Conservation (phyloP, 2,329 filamentous ascomycete genomes). For the Penicillium italicum region DNA sequence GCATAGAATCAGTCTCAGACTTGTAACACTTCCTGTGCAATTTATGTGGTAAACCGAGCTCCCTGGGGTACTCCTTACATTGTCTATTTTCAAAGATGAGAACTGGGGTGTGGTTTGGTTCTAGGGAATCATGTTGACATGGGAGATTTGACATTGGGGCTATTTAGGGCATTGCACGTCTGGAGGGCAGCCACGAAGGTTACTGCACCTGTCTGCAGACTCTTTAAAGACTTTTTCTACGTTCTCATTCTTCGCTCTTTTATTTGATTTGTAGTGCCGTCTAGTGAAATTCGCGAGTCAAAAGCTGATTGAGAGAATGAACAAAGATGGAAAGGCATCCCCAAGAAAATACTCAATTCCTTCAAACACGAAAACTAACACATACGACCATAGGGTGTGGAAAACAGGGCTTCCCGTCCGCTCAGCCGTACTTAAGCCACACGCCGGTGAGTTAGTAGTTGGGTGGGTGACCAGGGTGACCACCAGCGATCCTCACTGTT, state of each 20-base stretch:
- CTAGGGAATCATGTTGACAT: not conserved
- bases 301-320: not conserved
- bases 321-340: not conserved
- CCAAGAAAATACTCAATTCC: too few species aligned
- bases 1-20: slow-evolving; percentile 12
- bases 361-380: too few species aligned
- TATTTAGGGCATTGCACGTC: not conserved
- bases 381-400: too few species aligned
- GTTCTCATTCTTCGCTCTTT: not conserved
- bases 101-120: too few species aligned
- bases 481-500: too few species aligned
- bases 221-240: not conserved
- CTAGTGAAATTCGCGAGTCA: not conserved
- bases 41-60: not conserved
- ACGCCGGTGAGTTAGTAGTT: too few species aligned
- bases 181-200: not conserved
- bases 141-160: not conserved
- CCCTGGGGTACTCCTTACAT: not conserved
- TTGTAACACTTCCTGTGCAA: not conserved
- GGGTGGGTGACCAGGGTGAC: too few species aligned
- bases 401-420: too few species aligned
- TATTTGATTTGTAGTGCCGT: not conserved
- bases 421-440: too few species aligned
- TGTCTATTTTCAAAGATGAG: not conserved
- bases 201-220: not conserved